phyloP scores from a whole-genome alignment of 805 yeast genomes.

The Wickerhamiella occidentalis region DNA sequence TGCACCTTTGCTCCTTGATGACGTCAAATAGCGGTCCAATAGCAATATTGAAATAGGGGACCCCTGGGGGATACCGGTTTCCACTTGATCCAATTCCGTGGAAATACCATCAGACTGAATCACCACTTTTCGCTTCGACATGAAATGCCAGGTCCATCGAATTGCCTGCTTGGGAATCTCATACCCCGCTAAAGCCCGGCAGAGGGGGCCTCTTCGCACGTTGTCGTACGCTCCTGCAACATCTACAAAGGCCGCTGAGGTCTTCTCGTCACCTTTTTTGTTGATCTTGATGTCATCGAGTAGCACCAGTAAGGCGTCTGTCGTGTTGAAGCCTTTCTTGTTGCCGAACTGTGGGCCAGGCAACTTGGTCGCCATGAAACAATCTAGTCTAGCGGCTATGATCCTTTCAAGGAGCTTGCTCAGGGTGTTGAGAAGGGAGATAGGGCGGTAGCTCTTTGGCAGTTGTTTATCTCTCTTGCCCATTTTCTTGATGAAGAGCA shows the following conservation, averaged over 20 bases:
- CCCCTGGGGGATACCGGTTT: not conserved
- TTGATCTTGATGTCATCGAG: not conserved
- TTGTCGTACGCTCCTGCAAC: not conserved
- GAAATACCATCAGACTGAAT: not conserved
- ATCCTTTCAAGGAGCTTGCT: conserved; percentile 2
- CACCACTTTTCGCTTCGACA: not conserved
- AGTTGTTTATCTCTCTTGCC: not conserved
- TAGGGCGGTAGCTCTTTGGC: not conserved
- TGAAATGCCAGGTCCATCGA: not conserved
- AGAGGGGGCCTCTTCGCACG: not conserved
- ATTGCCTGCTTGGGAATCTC: not conserved
- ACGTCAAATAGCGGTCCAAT: not conserved
- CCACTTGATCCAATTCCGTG: not conserved
- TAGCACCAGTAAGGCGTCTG: not conserved
- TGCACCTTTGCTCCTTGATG: not conserved
- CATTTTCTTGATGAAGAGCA: not conserved
- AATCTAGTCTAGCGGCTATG: not conserved
- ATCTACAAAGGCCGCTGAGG: not conserved
- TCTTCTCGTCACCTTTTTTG: not conserved
- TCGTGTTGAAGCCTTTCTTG: not conserved
- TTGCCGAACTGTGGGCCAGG: conserved; percentile 2
- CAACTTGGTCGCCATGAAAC: not conserved
- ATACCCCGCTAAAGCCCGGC: not conserved
- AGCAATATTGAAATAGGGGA: not conserved
- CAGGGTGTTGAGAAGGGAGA: not conserved